Evolutionary conservation across 2,329 filamentous ascomycete genomes (phyloP).

Genomic region (Arthrobotrys megalospora): DNA sequence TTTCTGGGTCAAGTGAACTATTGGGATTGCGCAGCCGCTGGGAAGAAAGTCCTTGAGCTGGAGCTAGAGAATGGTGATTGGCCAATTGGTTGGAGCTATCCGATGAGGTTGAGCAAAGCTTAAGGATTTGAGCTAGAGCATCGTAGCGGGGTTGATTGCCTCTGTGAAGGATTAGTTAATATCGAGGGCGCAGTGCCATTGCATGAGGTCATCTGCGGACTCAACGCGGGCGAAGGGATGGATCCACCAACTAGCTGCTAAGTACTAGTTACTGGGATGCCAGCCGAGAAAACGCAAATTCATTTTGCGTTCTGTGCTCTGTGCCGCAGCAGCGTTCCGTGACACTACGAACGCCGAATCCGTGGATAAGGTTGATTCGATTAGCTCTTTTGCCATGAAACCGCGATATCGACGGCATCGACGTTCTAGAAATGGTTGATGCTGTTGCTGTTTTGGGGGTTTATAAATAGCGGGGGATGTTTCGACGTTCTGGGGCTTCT

Average conservation of each 20-base stretch:
- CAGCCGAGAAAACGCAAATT: background rate
- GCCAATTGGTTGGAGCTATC: constrained; percentile 16
- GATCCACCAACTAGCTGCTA: too few species aligned
- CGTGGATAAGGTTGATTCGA: constrained; percentile 10
- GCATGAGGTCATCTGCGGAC: background rate
- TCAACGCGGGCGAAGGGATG: constrained; percentile 11
- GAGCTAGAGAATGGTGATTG: constrained; percentile 8
- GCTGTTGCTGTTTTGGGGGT: background rate
- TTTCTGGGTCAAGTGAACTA: background rate
- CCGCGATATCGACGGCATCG: background rate
- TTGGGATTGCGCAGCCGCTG: background rate
- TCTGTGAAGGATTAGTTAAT: constrained; percentile 5
- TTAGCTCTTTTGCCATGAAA: too few species aligned
- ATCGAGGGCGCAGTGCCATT: background rate
- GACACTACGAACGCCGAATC: background rate
- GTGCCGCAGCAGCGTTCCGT: background rate
- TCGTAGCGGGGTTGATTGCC: constrained; percentile 1
- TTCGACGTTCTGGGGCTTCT: background rate
- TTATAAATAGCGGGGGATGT: constrained; percentile 7
- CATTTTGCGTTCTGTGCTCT: background rate
- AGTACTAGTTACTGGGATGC: too few species aligned
- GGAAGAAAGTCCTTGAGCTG: background rate
- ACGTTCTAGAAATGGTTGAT: background rate
- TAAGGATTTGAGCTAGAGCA: background rate
- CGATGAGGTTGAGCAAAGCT: constrained; percentile 4